Base-by-base conservation (phyloP, 225 moss, liverwort and hornwort genomes). In the Asterella californica region DNA sequence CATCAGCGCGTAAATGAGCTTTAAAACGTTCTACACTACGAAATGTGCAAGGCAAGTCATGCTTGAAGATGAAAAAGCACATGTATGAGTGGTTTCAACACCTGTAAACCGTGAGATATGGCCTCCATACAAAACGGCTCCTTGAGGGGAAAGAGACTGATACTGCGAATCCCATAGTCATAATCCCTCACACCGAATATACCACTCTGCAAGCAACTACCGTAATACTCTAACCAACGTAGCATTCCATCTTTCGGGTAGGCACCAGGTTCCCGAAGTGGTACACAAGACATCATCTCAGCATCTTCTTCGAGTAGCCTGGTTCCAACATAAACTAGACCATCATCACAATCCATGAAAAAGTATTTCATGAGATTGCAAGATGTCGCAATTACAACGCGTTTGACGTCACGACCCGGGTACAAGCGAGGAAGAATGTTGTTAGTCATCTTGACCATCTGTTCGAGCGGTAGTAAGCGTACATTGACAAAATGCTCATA, bases 251-350 rank as follows among this genome's bases (percentile, higher is more conserved):
- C 96, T 83, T 85, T 83, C 34, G 77, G 70, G 55, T 91, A 82
- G 32, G 82, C 87, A 76, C 84, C 87, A 27, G 82, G 83, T 46
- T 75, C 78, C 66, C 74, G 86, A 65, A 83, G 88, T 80, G 96
- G 96, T 64, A 92, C 90, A 86, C 96, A 96, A 64, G 91, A 71
- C 87, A 96, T 91, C 96, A 96, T 92, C 86, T 95, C 95, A 77
- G 88, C 90, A 76, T 90, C 87, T 52, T 76, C 53, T 48, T 86
- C 83, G 75, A 91, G 80, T 48, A 90, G 87, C 61, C 86, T 81
- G 70, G 92, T 93, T 27, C 92, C 96, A 0, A 96, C 96, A 50
- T 96, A 94, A 52, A 96, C 88, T 83, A 91, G 81, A 9, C 88
- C 86, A 79, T 88, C 85, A 45, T 93, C 85, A 85, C 91, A 93